Evolutionary conservation across 176 grass and related monocot species (phyloP).

Genomic region (Triticum urartu): DNA sequence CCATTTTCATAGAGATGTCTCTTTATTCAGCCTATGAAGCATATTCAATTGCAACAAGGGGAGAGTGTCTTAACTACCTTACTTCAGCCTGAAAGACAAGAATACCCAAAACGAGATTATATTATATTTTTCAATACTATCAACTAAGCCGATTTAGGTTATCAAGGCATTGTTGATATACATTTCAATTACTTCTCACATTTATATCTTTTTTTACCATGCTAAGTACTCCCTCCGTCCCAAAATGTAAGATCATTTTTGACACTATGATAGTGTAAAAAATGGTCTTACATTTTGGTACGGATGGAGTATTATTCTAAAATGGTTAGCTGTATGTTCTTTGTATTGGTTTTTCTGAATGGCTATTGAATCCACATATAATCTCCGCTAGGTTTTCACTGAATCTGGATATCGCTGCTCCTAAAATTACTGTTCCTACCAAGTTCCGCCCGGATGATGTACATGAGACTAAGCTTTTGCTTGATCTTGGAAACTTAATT

Average conservation of each 20-base stretch:
- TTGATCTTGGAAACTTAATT: constrained; percentile 92
- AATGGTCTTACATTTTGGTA: no score
- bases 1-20: no score
- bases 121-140: not conserved
- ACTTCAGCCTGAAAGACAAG: constrained; percentile 20
- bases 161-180: not conserved
- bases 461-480: constrained; percentile 88
- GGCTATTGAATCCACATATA: not conserved
- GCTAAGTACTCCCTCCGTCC: not conserved
- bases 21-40: constrained; percentile 1
- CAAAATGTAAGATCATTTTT: no score
- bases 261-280: no score
- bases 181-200: not conserved
- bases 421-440: constrained; percentile 89
- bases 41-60: constrained; percentile 16
- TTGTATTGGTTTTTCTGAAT: constrained; percentile 9
- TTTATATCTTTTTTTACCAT: not conserved
- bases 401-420: constrained; percentile 96
- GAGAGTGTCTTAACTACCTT: constrained; percentile 24
- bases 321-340: constrained; percentile 1
- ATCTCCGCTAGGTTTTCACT: constrained; percentile 73
- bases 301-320: not conserved
- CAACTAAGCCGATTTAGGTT: not conserved
- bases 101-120: constrained; percentile 10
- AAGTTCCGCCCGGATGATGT: constrained; percentile 85